Conservation (phyloP, 176 grass and related monocot species). For the Musa schizocarpa region DNA sequence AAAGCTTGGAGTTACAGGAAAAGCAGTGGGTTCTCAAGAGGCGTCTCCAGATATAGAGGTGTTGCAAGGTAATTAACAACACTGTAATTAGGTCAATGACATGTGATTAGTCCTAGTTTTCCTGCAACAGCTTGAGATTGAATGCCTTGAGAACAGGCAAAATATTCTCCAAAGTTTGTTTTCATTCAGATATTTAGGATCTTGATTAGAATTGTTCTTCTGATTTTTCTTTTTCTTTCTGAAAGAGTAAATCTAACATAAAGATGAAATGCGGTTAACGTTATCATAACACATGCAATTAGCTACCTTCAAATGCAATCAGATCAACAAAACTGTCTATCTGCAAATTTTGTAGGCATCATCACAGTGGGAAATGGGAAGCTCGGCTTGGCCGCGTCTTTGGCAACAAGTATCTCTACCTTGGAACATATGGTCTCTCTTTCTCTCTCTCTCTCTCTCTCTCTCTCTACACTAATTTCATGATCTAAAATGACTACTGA, state of each 20-base stretch:
- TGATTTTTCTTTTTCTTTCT: too few relatives aligned
- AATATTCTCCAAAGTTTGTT: neutral
- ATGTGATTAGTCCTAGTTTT: too few relatives aligned
- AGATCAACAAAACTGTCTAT: neutral
- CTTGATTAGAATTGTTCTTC: too few relatives aligned
- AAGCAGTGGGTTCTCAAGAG: slow-evolving; percentile 64
- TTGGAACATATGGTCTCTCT: slow-evolving; percentile 37
- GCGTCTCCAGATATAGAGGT: slow-evolving; percentile 64
- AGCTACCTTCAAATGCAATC: neutral
- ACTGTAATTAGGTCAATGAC: too few relatives aligned
- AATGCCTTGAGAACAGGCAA: too few relatives aligned
- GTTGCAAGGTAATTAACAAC: slow-evolving; percentile 34
- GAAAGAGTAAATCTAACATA: too few relatives aligned
- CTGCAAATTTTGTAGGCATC: slow-evolving; percentile 33
- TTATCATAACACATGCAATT: too few relatives aligned
- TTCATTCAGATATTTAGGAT: neutral
- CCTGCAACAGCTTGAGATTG: too few relatives aligned
- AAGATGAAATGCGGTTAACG: too few relatives aligned
- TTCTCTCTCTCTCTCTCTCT: neutral
- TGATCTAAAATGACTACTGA: too few relatives aligned
- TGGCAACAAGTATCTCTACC: slow-evolving; percentile 63
- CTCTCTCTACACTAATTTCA: too few relatives aligned
- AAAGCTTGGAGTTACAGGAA: slow-evolving; percentile 23
- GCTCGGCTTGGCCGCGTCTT: slow-evolving; percentile 52
- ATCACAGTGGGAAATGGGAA: slow-evolving; percentile 56